These are phyloP conservation scores for Kwoniella sp. DNA, from an alignment of 768 basidiomycete species.

Conservation along the genomic window DNA sequence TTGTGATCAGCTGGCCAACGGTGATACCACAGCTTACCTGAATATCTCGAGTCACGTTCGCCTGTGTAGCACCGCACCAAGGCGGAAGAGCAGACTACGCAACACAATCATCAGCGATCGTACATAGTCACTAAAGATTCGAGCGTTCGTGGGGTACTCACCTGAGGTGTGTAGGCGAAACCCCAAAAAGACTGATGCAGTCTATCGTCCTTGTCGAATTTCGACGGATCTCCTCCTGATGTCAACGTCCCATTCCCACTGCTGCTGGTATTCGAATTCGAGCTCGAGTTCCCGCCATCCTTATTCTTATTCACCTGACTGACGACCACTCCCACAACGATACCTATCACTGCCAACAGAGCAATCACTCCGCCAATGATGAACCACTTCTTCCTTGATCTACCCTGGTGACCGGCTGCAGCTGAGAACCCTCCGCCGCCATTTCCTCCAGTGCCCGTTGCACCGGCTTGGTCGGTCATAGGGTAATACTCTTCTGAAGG, in stretches of 20 bases:
- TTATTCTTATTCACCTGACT: conserved; percentile 60
- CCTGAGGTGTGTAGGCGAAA: conserved; percentile 76
- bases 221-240: conserved; percentile 71
- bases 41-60: conserved; percentile 53
- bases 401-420: neutral
- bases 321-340: conserved; percentile 68
- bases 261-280: conserved; percentile 27
- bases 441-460: conserved; percentile 3
- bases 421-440: conserved; percentile 4
- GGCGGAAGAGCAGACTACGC: conserved; percentile 36
- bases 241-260: conserved; percentile 50
- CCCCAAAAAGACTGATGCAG: conserved; percentile 79
- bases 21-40: conserved; percentile 26
- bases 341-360: conserved; percentile 59
- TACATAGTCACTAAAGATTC: no score
- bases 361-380: conserved; percentile 61
- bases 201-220: conserved; percentile 69
- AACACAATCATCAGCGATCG: neutral
- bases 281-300: conserved; percentile 9
- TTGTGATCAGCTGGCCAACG: no score
- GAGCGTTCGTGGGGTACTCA: conserved; percentile 25
- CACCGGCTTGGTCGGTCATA: conserved; percentile 9
- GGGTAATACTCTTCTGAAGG: conserved; percentile 41
- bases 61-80: conserved; percentile 45
- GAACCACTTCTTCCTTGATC: conserved; percentile 45